Conservation (phyloP, 106 monocot species). For the Apostasia ramifera region DNA sequence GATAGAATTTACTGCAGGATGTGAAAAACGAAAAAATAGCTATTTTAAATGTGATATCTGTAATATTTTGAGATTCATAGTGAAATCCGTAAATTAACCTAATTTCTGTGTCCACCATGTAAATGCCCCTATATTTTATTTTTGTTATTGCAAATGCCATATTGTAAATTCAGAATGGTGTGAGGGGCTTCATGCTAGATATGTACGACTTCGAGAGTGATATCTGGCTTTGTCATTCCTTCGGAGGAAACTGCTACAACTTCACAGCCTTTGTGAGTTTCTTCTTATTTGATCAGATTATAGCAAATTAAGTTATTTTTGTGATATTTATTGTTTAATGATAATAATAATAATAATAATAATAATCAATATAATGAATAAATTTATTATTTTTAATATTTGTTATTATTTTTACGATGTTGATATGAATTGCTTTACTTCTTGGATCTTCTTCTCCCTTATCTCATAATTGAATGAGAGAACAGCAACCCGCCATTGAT, state of each 20-base stretch:
- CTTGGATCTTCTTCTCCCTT: background rate
- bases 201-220: conserved; percentile 53
- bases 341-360: background rate
- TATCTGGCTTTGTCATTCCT: conserved; percentile 66
- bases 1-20: too few species aligned
- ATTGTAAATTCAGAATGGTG: conserved; percentile 36
- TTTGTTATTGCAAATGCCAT: background rate
- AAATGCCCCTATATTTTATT: background rate
- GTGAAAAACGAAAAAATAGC: too few species aligned
- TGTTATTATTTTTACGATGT: background rate
- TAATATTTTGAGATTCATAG: too few species aligned
- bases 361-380: background rate
- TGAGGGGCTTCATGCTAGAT: conserved; percentile 60
- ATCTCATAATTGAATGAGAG: too few species aligned
- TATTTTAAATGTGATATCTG: too few species aligned
- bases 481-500: conserved; percentile 64
- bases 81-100: too few species aligned
- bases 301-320: too few species aligned
- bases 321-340: background rate
- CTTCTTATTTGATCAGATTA: background rate
- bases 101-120: too few species aligned
- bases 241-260: conserved; percentile 39
- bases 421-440: background rate
- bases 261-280: conserved; percentile 46
- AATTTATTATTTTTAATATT: background rate